A percentile compares a stretch with the other conserved stretches of the same genome.
Conservation (phyloP, 352 stramenopile genomes). For the Pythium aphanidermatum region DNA sequence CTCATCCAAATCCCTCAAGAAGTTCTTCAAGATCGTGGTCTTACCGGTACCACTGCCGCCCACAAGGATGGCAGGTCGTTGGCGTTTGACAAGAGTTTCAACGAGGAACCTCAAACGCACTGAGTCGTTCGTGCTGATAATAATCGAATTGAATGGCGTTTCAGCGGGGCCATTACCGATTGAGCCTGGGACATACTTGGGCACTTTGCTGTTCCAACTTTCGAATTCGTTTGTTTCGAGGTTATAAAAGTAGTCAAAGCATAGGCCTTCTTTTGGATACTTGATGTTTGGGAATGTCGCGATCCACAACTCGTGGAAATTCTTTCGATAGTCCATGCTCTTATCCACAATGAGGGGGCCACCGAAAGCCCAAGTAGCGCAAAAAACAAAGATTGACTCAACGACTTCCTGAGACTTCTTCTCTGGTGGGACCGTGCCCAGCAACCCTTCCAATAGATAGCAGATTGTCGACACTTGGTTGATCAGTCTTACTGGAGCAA, state of each 20-base stretch:
- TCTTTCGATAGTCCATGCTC: slow-evolving; percentile 86
- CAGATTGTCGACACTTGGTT: slow-evolving; percentile 96
- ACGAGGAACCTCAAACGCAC: slow-evolving; percentile 94
- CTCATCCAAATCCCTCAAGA: slow-evolving; percentile 86
- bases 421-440: slow-evolving; percentile 75
- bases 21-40: slow-evolving; percentile 96
- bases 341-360: slow-evolving; percentile 94
- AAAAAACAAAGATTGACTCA: slow-evolving; percentile 96
- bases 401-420: slow-evolving; percentile 93
- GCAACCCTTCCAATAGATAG: slow-evolving; percentile 93
- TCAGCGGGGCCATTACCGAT: slow-evolving; percentile 93
- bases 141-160: slow-evolving; percentile 95
- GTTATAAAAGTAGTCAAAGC: slow-evolving; percentile 98
- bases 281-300: slow-evolving; percentile 82
- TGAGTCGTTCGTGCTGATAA: slow-evolving; percentile 95
- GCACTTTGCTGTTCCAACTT: slow-evolving; percentile 91
- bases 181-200: slow-evolving; percentile 82
- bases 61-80: slow-evolving; percentile 94
- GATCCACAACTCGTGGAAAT: slow-evolving; percentile 84
- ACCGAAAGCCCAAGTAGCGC: slow-evolving; percentile 95
- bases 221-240: slow-evolving; percentile 89
- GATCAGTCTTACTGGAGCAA: slow-evolving; percentile 91
- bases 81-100: slow-evolving; percentile 90
- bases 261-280: slow-evolving; percentile 94
- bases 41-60: slow-evolving; percentile 96